These are phyloP conservation scores for Malbranchea zuffiana DNA, from an alignment of 2,329 filamentous ascomycete genomes.

Conservation along the genomic window DNA sequence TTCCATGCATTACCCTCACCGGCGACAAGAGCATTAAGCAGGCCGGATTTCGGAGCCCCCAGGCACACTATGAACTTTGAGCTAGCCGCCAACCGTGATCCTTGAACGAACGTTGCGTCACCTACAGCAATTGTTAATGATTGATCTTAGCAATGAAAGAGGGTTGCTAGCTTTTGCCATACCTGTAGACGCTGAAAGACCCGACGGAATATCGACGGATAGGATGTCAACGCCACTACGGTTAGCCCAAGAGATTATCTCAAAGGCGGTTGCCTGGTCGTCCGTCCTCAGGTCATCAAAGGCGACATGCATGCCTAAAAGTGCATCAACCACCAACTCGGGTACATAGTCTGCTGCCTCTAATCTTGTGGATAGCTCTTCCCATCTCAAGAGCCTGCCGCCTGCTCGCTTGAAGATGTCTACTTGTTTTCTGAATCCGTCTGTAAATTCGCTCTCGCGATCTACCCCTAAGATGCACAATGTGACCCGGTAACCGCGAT, in stretches of 20 bases:
- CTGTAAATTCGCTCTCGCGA: conserved; percentile 66
- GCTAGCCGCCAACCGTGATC: conserved; percentile 65
- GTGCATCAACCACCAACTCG: conserved; percentile 75
- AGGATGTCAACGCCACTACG: conserved; percentile 71
- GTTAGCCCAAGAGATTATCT: conserved; percentile 90
- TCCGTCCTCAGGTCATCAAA: conserved; percentile 80
- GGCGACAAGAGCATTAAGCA: conserved; percentile 63
- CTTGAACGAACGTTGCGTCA: conserved; percentile 52
- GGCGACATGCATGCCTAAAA: conserved; percentile 74
- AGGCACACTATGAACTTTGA: conserved; percentile 75
- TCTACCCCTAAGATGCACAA: conserved; percentile 78
- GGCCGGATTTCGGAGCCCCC: conserved; percentile 73
- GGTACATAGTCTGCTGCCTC: conserved; percentile 51
- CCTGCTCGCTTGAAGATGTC: conserved; percentile 76
- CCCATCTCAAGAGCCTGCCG: conserved; percentile 57
- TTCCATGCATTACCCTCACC: conserved; percentile 55
- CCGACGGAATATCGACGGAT: conserved; percentile 83
- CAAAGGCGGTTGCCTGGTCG: conserved; percentile 73
- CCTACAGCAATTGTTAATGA: conserved; percentile 24
- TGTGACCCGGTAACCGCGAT: conserved; percentile 68
- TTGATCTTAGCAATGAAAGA: neutral
- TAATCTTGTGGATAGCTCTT: conserved; percentile 43
- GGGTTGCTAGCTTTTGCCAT: conserved; percentile 23
- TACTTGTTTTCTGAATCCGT: conserved; percentile 69
- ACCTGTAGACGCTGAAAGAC: conserved; percentile 69